Evolutionary conservation across 148 eudicot genomes (phyloP), one percentile per base, ranked within the genome.

Genomic region (Heliosperma pusillum): DNA sequence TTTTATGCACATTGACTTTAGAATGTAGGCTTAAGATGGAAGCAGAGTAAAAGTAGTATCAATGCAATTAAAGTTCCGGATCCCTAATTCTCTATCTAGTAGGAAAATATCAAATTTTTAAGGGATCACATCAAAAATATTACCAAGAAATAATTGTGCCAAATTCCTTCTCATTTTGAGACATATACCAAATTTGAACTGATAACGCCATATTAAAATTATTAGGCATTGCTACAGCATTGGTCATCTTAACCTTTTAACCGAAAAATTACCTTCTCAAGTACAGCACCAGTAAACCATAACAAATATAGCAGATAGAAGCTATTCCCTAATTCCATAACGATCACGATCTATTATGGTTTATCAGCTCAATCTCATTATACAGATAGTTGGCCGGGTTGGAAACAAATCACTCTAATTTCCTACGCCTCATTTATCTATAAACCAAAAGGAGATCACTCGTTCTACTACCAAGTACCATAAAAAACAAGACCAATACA

Each of bases 11-110:
- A 36, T 3, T 17, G 12, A n/a, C 13, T 69, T 53, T 9, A 16
- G 22, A 44, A 70, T 20, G 71, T 27, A 42, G 42, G 20, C 6
- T 73, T 27, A 9, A 62, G 30, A 74, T 1, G 68, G 64, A 69
- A 77, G 10, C 67, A 81, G 21, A 29, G 56, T 52, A 33, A 47
- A 47, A 10, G 11, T 47, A 71, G 59, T 29, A 65, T 75, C 65
- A 81, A 80, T 24, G 56, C 59, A 40, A 60, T 79, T 61, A 74
- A 10, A 75, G 24, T 50, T 71, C n/a, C 8, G 45, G 17, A 80
- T 69, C 63, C 19, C 57, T 9, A 61, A 63, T 24, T 69, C 75
- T n/a, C 52, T 74, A 53, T 74, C 69, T 27, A 68, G 56, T 50
- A 5, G 13, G 52, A 52, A 65, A 15, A 24, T 70, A 45, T 76